Percentiles rank a stretch among this genome's conserved stretches.
Conservation (phyloP, 192 early-diverging fungal genomes). For the Entrophospora sp. region DNA sequence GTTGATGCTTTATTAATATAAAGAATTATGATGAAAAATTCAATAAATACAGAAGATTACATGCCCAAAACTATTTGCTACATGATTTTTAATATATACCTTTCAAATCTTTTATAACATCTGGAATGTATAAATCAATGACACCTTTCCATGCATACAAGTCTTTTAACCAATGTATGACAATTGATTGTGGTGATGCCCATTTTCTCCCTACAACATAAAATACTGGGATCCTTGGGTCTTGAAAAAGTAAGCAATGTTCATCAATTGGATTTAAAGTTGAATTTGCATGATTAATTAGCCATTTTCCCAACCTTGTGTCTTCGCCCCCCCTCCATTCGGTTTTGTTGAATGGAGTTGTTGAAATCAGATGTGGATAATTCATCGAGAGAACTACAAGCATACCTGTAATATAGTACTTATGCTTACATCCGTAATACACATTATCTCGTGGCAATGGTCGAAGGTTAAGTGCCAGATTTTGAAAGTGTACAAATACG, state of each 20-base stretch:
- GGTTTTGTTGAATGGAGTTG: constrained; percentile 5
- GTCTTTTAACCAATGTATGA: constrained; percentile 1
- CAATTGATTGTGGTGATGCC: constrained; percentile 1
- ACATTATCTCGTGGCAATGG: constrained; percentile 17
- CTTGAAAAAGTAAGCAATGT: constrained; percentile 7
- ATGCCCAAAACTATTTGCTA: no score
- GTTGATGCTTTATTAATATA: no score
- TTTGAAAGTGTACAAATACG: constrained; percentile 26
- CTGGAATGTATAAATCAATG: constrained; percentile 1
- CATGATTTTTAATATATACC: not conserved
- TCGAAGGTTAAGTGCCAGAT: constrained; percentile 23
- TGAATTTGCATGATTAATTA: constrained; percentile 15
- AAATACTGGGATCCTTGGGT: not conserved
- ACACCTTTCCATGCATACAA: not conserved
- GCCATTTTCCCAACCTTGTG: constrained; percentile 28
- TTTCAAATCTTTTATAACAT: not conserved
- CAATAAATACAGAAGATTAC: no score
- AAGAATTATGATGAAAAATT: no score
- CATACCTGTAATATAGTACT: constrained; percentile 23
- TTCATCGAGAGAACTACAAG: constrained; percentile 27
- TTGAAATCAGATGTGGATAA: constrained; percentile 22
- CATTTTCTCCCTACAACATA: not conserved
- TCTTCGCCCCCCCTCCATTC: constrained; percentile 26
- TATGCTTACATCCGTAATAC: constrained; percentile 23
- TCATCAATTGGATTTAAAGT: not conserved